Evolutionary conservation across 228 moss, liverwort and hornwort species (phyloP), one percentile per base, ranked within the genome.

Genomic region (Sphagnum fallax): DNA sequence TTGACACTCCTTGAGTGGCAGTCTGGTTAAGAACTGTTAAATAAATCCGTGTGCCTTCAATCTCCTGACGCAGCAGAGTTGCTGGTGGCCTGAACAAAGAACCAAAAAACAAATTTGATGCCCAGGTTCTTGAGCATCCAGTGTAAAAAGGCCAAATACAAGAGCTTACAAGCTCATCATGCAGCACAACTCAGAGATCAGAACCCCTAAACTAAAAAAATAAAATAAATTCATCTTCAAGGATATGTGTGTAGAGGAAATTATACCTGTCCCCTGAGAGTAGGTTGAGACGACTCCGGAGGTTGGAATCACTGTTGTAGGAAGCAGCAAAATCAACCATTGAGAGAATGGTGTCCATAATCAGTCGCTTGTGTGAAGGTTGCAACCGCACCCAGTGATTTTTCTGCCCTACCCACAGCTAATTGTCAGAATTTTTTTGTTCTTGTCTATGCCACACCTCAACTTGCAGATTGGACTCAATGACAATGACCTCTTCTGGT

Each of bases 301-400:
- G 71, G 73, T 80, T 86, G 53, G 72, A 50, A 72, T 82, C 79
- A 53, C 82, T 77, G 67, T 86, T 78, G 52, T 86, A 86, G 0
- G 86, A 86, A 7, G 82, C 79, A 48, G 86, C 77, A 50, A 86
- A 86, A 59, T 86, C 82, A 9, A 82, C 86, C 75, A 86, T 77
- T 52, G 82, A 82, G 51, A 80, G 61, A 73, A 86, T 79, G 59
- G 79, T 80, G 69, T 86, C 86, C 86, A 86, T 86, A n/a, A 86
- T 80, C 67, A 82, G 74, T 61, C 78, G 80, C 63, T 82, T 79
- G 49, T 86, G 86, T 8, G 80, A 82, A 47, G 77, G 82, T 16
- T 71, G 68, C 52, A 86, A 68, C 18, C 71, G 72, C 50, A 79
- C 79, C 86, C 86, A 86, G 49, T 86, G 82, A 51, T 76, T 86